phyloP scores from a whole-genome alignment of 371 early-diverging fungal species.

The Blastocladiella emersonii region DNA sequence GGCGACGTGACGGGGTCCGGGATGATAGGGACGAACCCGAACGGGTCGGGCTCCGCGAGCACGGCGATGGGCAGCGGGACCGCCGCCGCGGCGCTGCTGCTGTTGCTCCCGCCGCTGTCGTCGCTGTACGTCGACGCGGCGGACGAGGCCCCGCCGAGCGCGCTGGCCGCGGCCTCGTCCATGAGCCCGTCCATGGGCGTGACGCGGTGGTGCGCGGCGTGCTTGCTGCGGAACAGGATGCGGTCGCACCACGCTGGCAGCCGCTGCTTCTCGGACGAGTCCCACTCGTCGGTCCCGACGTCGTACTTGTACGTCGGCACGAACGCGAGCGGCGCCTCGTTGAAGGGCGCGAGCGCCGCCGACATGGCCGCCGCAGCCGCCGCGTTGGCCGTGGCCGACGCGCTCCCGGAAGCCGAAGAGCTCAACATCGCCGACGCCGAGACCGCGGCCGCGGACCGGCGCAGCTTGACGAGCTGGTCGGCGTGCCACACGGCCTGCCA shows the following conservation, averaged over 20 bases:
- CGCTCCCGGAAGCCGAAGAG: no score
- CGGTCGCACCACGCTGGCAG: conserved; percentile 80
- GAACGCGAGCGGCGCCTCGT: conserved; percentile 49
- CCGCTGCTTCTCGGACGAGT: conserved; percentile 62
- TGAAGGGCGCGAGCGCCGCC: conserved; percentile 43
- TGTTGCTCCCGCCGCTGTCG: no score
- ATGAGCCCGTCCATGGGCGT: conserved; percentile 22
- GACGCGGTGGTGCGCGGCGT: conserved; percentile 18
- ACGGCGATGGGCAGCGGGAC: no score
- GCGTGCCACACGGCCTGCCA: conserved; percentile 24
- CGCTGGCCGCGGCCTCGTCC: neutral
- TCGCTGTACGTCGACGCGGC: neutral
- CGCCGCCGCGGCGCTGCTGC: neutral
- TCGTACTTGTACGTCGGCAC: conserved; percentile 82
- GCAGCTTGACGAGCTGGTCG: conserved; percentile 52
- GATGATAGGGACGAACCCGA: neutral
- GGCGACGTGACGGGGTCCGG: neutral
- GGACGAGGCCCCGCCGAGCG: neutral
- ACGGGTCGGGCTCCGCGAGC: neutral
- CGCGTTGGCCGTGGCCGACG: neutral
- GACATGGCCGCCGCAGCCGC: conserved; percentile 23
- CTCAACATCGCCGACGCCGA: neutral
- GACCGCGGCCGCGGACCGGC: conserved; percentile 6
- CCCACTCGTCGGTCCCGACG: conserved; percentile 47
- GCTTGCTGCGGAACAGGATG: conserved; percentile 23